Conservation (phyloP, 2,329 filamentous ascomycete genomes). For the Cryphonectria japonica region DNA sequence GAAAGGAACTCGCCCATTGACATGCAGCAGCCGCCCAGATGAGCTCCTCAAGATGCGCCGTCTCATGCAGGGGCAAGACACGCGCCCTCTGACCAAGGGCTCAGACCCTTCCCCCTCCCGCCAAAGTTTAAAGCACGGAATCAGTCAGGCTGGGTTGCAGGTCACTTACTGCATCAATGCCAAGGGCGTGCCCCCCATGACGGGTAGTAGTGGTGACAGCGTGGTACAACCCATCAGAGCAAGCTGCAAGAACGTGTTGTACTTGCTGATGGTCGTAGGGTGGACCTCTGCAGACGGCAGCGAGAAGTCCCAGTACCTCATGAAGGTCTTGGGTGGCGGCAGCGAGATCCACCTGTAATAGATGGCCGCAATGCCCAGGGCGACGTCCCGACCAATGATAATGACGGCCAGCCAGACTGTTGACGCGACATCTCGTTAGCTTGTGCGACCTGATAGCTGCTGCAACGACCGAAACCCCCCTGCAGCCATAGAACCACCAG, state of each 20-base stretch:
- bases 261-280: constrained; percentile 83
- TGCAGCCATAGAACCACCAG: not conserved
- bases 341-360: constrained; percentile 97
- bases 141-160: not conserved
- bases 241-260: constrained; percentile 92
- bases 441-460: not conserved
- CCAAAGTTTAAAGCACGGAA: not conserved
- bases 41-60: not conserved
- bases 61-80: not conserved
- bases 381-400: constrained; percentile 86
- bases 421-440: constrained; percentile 13
- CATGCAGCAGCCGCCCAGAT: not conserved
- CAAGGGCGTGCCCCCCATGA: constrained; percentile 59
- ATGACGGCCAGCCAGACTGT: constrained; percentile 84
- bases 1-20: not conserved
- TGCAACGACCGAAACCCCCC: not conserved
- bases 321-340: constrained; percentile 89
- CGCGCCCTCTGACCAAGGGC: not conserved
- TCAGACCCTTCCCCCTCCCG: not conserved
- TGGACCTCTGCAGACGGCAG: constrained; percentile 84
- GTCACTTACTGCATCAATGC: constrained; percentile 65
- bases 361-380: constrained; percentile 81
- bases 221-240: constrained; percentile 84
- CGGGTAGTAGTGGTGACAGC: constrained; percentile 73
- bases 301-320: constrained; percentile 96